phyloP scores from a whole-genome alignment of 2,329 filamentous ascomycete genomes.

The Aspergillus latus region DNA sequence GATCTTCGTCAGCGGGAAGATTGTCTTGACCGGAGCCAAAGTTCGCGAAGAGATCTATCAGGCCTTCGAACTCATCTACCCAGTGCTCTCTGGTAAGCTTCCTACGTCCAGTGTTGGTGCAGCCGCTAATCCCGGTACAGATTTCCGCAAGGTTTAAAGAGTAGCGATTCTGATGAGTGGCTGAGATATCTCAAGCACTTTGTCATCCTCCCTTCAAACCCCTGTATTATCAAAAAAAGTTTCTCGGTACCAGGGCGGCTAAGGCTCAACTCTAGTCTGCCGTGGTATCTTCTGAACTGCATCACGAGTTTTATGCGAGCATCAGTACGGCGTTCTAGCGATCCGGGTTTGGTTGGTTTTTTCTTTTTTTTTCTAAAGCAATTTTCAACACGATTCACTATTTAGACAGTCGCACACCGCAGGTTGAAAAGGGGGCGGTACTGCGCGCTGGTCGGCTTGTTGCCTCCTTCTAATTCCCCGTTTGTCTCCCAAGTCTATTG shows the following conservation, averaged over 20 bases:
- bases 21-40: slow-evolving; percentile 95
- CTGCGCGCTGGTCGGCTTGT: slow-evolving; percentile 45
- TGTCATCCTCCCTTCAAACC: slow-evolving; percentile 18
- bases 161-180: slow-evolving; percentile 10
- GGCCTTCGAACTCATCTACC: slow-evolving; percentile 96
- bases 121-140: slow-evolving; percentile 37
- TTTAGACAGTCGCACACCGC: slow-evolving; percentile 45
- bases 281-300: slow-evolving; percentile 20
- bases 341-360: slow-evolving; percentile 22
- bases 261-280: slow-evolving; percentile 15
- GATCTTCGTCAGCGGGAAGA: slow-evolving; percentile 98
- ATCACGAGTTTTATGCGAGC: slow-evolving; percentile 43
- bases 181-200: slow-evolving; percentile 17
- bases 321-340: slow-evolving; percentile 49
- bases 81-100: slow-evolving; percentile 77
- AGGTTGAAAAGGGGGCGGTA: slow-evolving; percentile 37
- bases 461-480: slow-evolving; percentile 39
- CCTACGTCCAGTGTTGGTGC: background rate
- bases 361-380: slow-evolving; percentile 15
- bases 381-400: slow-evolving; percentile 29
- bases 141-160: slow-evolving; percentile 62
- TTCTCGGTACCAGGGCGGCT: slow-evolving; percentile 20
- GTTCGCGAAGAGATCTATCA: slow-evolving; percentile 98
- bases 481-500: slow-evolving; percentile 25
- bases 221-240: slow-evolving; percentile 32